Conservation (phyloP, 2,329 filamentous ascomycete species). For the Pseudocercospora fuligena region DNA sequence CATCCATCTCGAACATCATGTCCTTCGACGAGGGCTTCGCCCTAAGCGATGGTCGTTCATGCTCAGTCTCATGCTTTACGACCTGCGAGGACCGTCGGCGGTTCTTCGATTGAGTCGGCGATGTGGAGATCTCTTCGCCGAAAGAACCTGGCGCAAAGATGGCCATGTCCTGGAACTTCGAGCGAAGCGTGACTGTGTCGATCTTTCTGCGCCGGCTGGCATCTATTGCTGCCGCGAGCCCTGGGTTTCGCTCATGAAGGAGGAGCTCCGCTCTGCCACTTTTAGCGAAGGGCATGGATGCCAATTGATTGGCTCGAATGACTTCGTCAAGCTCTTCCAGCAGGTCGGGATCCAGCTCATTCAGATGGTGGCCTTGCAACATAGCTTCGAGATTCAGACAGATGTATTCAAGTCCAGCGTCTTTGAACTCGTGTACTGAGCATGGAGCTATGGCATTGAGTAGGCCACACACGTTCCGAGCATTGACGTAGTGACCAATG, state of each 20-base stretch:
- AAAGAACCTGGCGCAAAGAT: conserved; percentile 64
- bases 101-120: conserved; percentile 52
- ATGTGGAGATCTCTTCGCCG: conserved; percentile 62
- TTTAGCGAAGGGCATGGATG: conserved; percentile 75
- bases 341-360: conserved; percentile 84
- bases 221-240: conserved; percentile 67
- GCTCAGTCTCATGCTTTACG: conserved; percentile 48
- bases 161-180: conserved; percentile 68
- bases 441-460: conserved; percentile 86
- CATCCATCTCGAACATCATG: conserved; percentile 94
- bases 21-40: conserved; percentile 72
- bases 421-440: conserved; percentile 82
- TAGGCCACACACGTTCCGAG: conserved; percentile 81
- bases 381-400: conserved; percentile 90
- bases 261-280: conserved; percentile 72
- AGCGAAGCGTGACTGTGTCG: conserved; percentile 74
- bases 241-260: conserved; percentile 68
- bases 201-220: conserved; percentile 72
- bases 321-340: conserved; percentile 77
- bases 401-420: conserved; percentile 86
- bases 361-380: conserved; percentile 83
- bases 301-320: conserved; percentile 80
- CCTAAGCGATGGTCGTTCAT: conserved; percentile 66
- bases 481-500: conserved; percentile 81
- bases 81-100: conserved; percentile 47